These are phyloP conservation scores for Xerocomus subilludens DNA, from an alignment of 1,284 basidiomycete species.

Conservation along the genomic window DNA sequence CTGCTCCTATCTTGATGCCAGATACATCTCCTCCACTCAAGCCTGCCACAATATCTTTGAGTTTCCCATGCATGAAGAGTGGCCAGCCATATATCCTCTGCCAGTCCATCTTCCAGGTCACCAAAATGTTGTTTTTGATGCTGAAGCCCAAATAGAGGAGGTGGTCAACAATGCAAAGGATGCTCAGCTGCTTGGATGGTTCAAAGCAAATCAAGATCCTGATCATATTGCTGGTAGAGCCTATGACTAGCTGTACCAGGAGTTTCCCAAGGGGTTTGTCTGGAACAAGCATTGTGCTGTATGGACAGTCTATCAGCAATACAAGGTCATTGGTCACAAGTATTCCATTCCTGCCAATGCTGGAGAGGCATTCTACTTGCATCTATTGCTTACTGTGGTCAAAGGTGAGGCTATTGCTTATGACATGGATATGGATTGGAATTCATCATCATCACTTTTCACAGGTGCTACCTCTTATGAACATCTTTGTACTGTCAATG, in stretches of 20 bases:
- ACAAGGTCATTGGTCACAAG: too few relatives aligned
- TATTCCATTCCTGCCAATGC: too few relatives aligned
- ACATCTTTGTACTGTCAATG: too few relatives aligned
- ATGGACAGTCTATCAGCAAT: too few relatives aligned
- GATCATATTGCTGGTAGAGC: constrained; percentile 45
- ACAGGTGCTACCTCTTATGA: too few relatives aligned
- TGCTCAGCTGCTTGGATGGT: constrained; percentile 55
- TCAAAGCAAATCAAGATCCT: constrained; percentile 55
- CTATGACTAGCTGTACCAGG: constrained; percentile 26
- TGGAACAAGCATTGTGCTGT: too few relatives aligned
- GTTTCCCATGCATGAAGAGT: constrained; percentile 37
- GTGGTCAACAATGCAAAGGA: constrained; percentile 41
- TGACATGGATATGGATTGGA: too few relatives aligned
- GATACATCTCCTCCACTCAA: constrained; percentile 33
- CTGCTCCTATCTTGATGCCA: constrained; percentile 31
- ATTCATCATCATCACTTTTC: too few relatives aligned
- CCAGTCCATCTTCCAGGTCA: constrained; percentile 40
- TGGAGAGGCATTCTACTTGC: too few relatives aligned
- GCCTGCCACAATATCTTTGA: constrained; percentile 38
- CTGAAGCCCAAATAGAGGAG: constrained; percentile 28
- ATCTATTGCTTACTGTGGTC: too few relatives aligned
- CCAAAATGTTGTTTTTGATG: constrained; percentile 54
- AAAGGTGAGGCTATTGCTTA: too few relatives aligned
- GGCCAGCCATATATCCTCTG: constrained; percentile 33
- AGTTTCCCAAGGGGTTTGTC: too few relatives aligned